Base-by-base conservation (phyloP, 805 yeast species). In the Groenewaldozyma salmanticensis region DNA sequence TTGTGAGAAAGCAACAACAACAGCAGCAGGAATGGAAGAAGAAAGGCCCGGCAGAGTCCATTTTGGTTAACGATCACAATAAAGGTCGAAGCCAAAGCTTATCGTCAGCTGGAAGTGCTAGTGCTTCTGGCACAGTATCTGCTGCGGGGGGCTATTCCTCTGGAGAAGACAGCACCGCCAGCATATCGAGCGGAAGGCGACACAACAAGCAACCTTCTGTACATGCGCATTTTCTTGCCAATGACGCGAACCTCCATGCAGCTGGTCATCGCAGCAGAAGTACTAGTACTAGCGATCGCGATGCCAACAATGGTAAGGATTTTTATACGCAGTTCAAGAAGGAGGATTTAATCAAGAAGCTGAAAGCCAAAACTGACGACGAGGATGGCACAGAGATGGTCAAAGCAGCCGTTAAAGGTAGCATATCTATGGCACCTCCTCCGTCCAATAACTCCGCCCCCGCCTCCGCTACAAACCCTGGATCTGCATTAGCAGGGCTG, bases 211-310 rank as follows among this genome's bases (percentile, higher is more conserved):
- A 71, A 17, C 70, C 81, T 15, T 72, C 83, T 1, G 79, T 79
- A 47, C 94, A 83, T 60, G 87, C 92, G 0, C 94, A 82, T 60
- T 83, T 83, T 55, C 72, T 71, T 49, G 77, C 76, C 6, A 82
- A 78, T 46, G 88, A 81, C 42, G 68, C 80, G 1, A 24, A 24
- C 75, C 3, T 13, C 20, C 3, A 27, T 21, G 36, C 35, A 15
- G 29, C 29, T 13, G 20, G 40, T 17, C 18, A 21, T 18, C 33
- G 40, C 2, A 33, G 37, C 24, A 33, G 37, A 33, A 33, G 37
- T 21, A 33, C 16, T n/a, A 18, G 24, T 9, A 17, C 19, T 5
- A 6, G n/a, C 11, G 20, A 33, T 20, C 9, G 21, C 24, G 20
- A 33, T 9, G 27, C 58, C 37, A 51, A 66, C 49, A 57, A 61